These are phyloP conservation scores for Hippophae rhamnoides DNA, from an alignment of 306 rosid species.

Conservation along the genomic window DNA sequence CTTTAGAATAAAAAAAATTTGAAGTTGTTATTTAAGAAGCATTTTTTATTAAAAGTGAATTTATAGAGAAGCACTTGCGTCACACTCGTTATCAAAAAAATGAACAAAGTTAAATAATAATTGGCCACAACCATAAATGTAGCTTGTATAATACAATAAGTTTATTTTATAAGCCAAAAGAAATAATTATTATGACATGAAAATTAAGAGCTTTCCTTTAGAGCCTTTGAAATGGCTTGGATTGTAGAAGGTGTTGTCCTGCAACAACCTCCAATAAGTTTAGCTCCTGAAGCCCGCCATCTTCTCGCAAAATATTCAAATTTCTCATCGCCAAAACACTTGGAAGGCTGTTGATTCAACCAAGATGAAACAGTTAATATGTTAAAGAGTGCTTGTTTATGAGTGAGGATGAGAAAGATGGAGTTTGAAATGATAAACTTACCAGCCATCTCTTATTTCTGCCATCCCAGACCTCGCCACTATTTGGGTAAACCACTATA, in stretches of 20 bases:
- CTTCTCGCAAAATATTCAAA: conserved; percentile 44
- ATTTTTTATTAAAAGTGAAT: no score
- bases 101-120: no score
- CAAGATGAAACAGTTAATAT: conserved; percentile 6
- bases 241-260: conserved; percentile 74
- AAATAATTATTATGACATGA: no score
- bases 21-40: no score
- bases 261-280: conserved; percentile 81
- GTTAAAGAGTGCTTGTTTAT: background rate
- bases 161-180: no score
- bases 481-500: conserved; percentile 73
- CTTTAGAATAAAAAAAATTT: no score
- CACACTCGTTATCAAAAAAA: no score
- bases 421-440: conserved; percentile 14
- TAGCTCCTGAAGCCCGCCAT: conserved; percentile 78
- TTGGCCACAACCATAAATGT: no score
- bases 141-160: no score
- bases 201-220: conserved; percentile 22
- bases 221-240: conserved; percentile 44
- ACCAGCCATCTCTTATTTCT: conserved; percentile 80
- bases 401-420: no score
- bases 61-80: no score
- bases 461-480: conserved; percentile 90
- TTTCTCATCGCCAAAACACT: conserved; percentile 48
- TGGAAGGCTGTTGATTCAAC: conserved; percentile 58